Percentiles rank a stretch among this genome's conserved stretches.
Evolutionary conservation across 2,329 filamentous ascomycete genomes (phyloP).

Genomic region (Aschersonia sp.): DNA sequence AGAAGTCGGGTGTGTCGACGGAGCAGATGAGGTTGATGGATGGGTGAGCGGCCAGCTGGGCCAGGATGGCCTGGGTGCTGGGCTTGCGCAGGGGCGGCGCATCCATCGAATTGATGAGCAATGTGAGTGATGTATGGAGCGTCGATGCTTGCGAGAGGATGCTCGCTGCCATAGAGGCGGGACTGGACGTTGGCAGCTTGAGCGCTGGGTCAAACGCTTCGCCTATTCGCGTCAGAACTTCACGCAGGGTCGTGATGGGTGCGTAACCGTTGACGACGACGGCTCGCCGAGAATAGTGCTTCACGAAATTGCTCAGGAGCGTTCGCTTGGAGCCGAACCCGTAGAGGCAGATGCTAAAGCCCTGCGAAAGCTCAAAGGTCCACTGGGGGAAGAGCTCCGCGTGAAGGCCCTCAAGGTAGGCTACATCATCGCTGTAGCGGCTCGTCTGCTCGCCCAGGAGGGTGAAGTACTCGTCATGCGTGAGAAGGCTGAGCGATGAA

Average conservation of each 20-base stretch:
- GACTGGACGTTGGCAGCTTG: constrained; percentile 44
- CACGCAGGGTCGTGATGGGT: constrained; percentile 31
- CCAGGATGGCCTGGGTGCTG: constrained; percentile 55
- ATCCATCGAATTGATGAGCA: constrained; percentile 82
- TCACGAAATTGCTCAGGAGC: constrained; percentile 62
- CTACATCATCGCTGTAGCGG: constrained; percentile 54
- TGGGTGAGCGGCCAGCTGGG: constrained; percentile 61
- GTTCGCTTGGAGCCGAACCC: constrained; percentile 81
- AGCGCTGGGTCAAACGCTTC: constrained; percentile 40
- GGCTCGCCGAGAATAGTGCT: constrained; percentile 36
- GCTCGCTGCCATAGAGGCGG: constrained; percentile 52
- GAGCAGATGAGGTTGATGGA: constrained; percentile 63
- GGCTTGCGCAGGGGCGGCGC: constrained; percentile 59
- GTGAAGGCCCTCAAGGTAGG: constrained; percentile 62
- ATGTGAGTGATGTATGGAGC: constrained; percentile 33
- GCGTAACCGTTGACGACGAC: constrained; percentile 81
- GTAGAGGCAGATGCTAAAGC: constrained; percentile 82
- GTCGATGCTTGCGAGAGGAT: constrained; percentile 44
- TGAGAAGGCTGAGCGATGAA: constrained; percentile 58
- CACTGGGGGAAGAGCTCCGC: constrained; percentile 77
- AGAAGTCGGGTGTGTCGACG: constrained; percentile 76
- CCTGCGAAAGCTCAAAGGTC: constrained; percentile 76
- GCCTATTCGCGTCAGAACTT: constrained; percentile 56
- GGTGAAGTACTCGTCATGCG: constrained; percentile 83
- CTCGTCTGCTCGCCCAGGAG: constrained; percentile 47